Conservation (phyloP, 2,329 filamentous ascomycete species). For the Pseudogymnoascus sp. region DNA sequence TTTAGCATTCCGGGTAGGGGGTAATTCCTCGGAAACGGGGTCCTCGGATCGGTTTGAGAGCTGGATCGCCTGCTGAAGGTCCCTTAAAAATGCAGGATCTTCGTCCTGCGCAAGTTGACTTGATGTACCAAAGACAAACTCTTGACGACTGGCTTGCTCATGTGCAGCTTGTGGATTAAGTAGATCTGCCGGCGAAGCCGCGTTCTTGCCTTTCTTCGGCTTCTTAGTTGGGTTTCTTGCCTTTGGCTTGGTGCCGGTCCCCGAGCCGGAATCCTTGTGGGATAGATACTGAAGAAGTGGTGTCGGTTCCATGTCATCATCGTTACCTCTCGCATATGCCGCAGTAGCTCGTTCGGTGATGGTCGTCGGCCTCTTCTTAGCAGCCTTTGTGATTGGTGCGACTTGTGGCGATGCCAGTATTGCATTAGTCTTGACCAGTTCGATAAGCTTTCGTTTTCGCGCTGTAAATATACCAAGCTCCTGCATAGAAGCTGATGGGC, state of each 20-base stretch:
- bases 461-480: slow-evolving; percentile 21
- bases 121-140: slow-evolving; percentile 78
- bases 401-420: slow-evolving; percentile 23
- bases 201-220: slow-evolving; percentile 31
- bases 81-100: slow-evolving; percentile 55
- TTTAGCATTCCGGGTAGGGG: background rate
- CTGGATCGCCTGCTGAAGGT: slow-evolving; percentile 53
- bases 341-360: slow-evolving; percentile 72
- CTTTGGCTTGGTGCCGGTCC: slow-evolving; percentile 14
- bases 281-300: slow-evolving; percentile 41
- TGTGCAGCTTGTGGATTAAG: slow-evolving; percentile 62
- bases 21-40: slow-evolving; percentile 10
- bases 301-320: slow-evolving; percentile 27
- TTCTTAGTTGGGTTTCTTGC: slow-evolving; percentile 20
- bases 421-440: slow-evolving; percentile 35
- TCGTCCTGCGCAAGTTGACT: slow-evolving; percentile 71
- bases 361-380: slow-evolving; percentile 64
- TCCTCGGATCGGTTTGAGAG: slow-evolving; percentile 42
- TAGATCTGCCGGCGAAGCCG: slow-evolving; percentile 37
- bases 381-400: slow-evolving; percentile 40
- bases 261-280: slow-evolving; percentile 10
- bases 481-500: slow-evolving; percentile 11
- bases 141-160: slow-evolving; percentile 56
- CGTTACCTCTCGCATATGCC: slow-evolving; percentile 44
- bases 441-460: slow-evolving; percentile 49